Percentiles rank a stretch among this genome's conserved stretches.
phyloP scores from a whole-genome alignment of 2,329 filamentous ascomycete genomes.

The Penicillium aurantiogriseum region DNA sequence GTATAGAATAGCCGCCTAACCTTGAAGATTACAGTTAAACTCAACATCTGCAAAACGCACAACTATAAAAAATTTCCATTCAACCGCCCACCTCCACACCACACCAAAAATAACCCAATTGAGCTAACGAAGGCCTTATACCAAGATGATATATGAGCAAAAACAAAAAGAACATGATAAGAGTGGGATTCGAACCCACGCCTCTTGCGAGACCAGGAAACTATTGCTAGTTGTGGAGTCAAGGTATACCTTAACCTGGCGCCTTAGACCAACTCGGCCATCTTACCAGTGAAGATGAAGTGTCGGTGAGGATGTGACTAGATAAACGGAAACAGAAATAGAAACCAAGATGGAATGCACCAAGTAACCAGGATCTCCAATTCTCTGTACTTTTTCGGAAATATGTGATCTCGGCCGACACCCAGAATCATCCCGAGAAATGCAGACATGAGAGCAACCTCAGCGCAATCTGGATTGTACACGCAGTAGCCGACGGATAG shows the following conservation, averaged over 20 bases:
- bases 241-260: slow-evolving; percentile 34
- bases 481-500: background rate
- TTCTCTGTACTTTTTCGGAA: background rate
- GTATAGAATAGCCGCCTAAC: background rate
- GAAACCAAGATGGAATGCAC: background rate
- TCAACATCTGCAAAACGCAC: background rate
- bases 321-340: background rate
- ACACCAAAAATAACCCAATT: background rate
- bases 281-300: slow-evolving; percentile 23
- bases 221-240: slow-evolving; percentile 14
- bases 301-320: background rate
- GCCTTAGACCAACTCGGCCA: slow-evolving; percentile 35
- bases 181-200: slow-evolving; percentile 15
- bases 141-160: background rate
- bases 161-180: slow-evolving; percentile 5
- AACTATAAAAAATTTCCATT: background rate
- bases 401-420: background rate
- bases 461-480: background rate
- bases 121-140: background rate
- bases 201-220: slow-evolving; percentile 13
- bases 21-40: background rate
- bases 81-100: background rate
- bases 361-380: no score
- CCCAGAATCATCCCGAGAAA: background rate
- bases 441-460: background rate